These are phyloP conservation scores for Tolypocladium capitatum DNA, from an alignment of 2,329 filamentous ascomycete genomes.

Conservation along the genomic window DNA sequence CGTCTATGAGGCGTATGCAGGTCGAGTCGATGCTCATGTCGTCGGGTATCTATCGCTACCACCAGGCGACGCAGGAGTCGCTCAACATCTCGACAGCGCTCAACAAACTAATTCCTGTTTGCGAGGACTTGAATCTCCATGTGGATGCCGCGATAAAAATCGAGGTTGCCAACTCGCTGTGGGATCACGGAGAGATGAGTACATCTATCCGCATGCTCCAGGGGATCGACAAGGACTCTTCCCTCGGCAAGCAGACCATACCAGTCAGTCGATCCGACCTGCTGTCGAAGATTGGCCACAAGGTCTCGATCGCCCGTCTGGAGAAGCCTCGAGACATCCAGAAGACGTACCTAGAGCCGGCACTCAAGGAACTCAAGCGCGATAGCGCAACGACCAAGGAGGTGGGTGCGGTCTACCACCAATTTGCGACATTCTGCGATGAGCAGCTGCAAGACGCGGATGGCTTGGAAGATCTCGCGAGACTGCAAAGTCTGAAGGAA, in stretches of 20 bases:
- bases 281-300: constrained; percentile 75
- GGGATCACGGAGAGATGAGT: constrained; percentile 85
- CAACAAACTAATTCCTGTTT: constrained; percentile 60
- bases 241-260: constrained; percentile 56
- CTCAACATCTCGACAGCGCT: constrained; percentile 74
- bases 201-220: constrained; percentile 84
- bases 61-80: constrained; percentile 74
- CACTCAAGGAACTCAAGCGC: constrained; percentile 66
- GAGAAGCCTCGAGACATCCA: constrained; percentile 89
- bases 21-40: constrained; percentile 64
- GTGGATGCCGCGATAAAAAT: constrained; percentile 66
- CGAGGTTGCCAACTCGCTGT: constrained; percentile 79
- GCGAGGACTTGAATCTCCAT: constrained; percentile 55
- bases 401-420: constrained; percentile 80
- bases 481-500: constrained; percentile 65
- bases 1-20: constrained; percentile 57
- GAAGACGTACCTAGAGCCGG: constrained; percentile 70
- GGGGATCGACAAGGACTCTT: constrained; percentile 46
- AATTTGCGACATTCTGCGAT: constrained; percentile 92
- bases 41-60: constrained; percentile 62
- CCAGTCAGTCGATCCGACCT: constrained; percentile 63
- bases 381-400: constrained; percentile 49
- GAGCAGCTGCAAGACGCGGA: constrained; percentile 82
- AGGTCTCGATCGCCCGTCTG: constrained; percentile 76
- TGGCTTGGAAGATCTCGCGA: constrained; percentile 68